Evolutionary conservation across 2,329 filamentous ascomycete species (phyloP).

Genomic region (Westerdykella aurantiaca): DNA sequence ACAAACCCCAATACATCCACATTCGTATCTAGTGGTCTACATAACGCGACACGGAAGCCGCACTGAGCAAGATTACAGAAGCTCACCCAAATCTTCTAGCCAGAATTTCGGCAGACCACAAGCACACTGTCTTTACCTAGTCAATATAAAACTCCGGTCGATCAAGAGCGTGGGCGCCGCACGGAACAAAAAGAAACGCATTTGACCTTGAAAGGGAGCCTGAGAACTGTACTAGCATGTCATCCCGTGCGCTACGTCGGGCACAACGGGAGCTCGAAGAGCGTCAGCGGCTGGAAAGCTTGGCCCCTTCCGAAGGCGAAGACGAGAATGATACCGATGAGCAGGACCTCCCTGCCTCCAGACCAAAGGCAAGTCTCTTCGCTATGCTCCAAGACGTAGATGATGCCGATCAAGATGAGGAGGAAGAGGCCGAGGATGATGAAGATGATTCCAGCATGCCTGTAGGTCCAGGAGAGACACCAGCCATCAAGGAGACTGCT

Average conservation of each 20-base stretch:
- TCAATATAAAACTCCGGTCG: too few species aligned
- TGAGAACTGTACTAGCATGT: slow-evolving; percentile 43
- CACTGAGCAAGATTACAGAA: too few species aligned
- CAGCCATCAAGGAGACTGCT: slow-evolving; percentile 9
- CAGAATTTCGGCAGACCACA: too few species aligned
- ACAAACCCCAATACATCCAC: too few species aligned
- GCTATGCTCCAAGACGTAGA: slow-evolving; percentile 42
- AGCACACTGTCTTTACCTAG: too few species aligned
- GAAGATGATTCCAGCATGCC: slow-evolving; percentile 22
- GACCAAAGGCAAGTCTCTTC: slow-evolving; percentile 41
- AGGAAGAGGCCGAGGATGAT: slow-evolving; percentile 32
- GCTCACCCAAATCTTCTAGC: too few species aligned
- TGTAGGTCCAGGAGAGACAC: slow-evolving; percentile 21
- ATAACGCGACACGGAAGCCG: too few species aligned
- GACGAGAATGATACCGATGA: slow-evolving; percentile 38
- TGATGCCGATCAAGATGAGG: slow-evolving; percentile 36
- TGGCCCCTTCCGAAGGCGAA: slow-evolving; percentile 34
- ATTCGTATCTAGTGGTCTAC: too few species aligned
- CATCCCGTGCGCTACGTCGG: slow-evolving; percentile 59
- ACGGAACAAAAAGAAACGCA: too few species aligned
- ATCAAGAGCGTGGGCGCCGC: too few species aligned
- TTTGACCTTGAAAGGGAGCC: too few species aligned
- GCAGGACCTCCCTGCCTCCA: slow-evolving; percentile 22
- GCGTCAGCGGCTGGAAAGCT: slow-evolving; percentile 43
- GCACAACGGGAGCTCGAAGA: slow-evolving; percentile 58